Conservation (phyloP, 140 eudicot genomes). For the Cichorium intybus region DNA sequence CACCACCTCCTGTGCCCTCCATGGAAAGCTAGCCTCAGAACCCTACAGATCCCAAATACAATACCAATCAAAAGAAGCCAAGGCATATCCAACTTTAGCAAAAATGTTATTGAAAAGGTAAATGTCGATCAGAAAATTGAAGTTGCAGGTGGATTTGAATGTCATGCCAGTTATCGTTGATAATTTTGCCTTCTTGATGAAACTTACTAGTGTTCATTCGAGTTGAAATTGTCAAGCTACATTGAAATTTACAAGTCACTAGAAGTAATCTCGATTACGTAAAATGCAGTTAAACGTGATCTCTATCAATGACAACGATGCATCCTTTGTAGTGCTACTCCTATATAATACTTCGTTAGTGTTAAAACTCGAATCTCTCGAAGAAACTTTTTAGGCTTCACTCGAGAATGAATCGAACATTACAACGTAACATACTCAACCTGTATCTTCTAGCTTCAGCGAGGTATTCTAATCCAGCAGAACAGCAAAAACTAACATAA, state of each 20-base stretch:
- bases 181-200: slow-evolving; percentile 3
- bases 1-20: slow-evolving; percentile 76
- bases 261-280: background rate
- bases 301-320: background rate
- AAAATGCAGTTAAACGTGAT: slow-evolving; percentile 15
- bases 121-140: background rate
- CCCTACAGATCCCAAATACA: slow-evolving; percentile 32
- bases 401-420: background rate
- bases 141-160: background rate
- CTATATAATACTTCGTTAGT: background rate
- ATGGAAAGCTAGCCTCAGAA: slow-evolving; percentile 36
- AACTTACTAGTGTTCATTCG: background rate
- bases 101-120: background rate
- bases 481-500: background rate
- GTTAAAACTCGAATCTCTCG: background rate
- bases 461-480: background rate
- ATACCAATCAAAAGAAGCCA: slow-evolving; percentile 21
- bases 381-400: background rate
- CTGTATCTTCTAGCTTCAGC: background rate
- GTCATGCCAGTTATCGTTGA: background rate
- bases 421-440: background rate
- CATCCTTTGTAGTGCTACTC: background rate
- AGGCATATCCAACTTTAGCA: background rate
- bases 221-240: background rate
- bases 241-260: background rate